phyloP scores from a whole-genome alignment of 495 filamentous ascomycete genomes.

The Wilcoxina mikolae region DNA sequence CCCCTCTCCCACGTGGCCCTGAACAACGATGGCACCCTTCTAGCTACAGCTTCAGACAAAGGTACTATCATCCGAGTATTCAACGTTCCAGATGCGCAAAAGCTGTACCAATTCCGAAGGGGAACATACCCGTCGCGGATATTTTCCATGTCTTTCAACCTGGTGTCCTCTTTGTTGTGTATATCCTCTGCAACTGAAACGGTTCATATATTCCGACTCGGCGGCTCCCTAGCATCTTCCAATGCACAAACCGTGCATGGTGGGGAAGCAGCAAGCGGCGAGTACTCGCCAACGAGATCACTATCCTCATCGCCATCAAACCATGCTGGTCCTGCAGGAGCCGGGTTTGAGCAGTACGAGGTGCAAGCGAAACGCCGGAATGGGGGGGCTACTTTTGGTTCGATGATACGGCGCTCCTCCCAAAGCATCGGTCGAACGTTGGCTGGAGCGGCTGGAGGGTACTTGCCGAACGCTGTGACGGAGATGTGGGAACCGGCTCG shows the following conservation, averaged over 20 bases:
- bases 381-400: slow-evolving; percentile 41
- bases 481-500: slow-evolving; percentile 95
- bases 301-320: slow-evolving; percentile 25
- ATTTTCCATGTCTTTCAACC: slow-evolving; percentile 99
- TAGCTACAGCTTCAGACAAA: slow-evolving; percentile 92
- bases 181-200: slow-evolving; percentile 94
- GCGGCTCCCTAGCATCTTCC: slow-evolving; percentile 19
- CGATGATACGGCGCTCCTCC: slow-evolving; percentile 88
- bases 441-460: slow-evolving; percentile 75
- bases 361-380: slow-evolving; percentile 27
- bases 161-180: slow-evolving; percentile 78
- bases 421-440: slow-evolving; percentile 86
- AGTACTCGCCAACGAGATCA: slow-evolving; percentile 21
- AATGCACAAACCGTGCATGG: slow-evolving; percentile 13
- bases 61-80: slow-evolving; percentile 96
- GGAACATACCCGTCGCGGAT: slow-evolving; percentile 89
- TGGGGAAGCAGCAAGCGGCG: slow-evolving; percentile 19
- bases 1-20: slow-evolving; percentile 77
- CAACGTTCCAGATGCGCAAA: slow-evolving; percentile 71
- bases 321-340: slow-evolving; percentile 26
- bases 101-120: slow-evolving; percentile 86
- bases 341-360: slow-evolving; percentile 25
- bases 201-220: slow-evolving; percentile 87
- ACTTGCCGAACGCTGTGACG: slow-evolving; percentile 77
- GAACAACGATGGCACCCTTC: slow-evolving; percentile 80